Conservation (phyloP, 257 asterid genomes). For the Echium plantagineum region DNA sequence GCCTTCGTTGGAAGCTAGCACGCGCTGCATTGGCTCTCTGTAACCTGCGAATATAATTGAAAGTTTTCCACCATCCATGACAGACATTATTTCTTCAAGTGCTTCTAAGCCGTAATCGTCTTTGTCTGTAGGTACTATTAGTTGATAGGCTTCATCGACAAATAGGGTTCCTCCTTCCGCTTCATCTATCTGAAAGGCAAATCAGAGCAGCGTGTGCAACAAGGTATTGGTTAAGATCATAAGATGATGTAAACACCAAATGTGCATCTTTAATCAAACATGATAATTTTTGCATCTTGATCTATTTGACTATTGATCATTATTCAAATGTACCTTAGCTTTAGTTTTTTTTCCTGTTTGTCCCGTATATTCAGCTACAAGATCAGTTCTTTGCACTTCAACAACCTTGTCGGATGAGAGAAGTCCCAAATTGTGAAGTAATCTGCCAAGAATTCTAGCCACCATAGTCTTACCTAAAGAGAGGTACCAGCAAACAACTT, state of each 20-base stretch:
- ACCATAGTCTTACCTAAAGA: slow-evolving; percentile 71
- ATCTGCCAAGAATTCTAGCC: slow-evolving; percentile 73
- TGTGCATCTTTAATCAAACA: neutral
- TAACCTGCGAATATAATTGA: slow-evolving; percentile 92
- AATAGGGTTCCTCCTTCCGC: slow-evolving; percentile 91
- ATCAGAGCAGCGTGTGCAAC: neutral
- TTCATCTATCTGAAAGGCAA: slow-evolving; percentile 49
- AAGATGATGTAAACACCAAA: neutral
- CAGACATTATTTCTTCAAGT: slow-evolving; percentile 87
- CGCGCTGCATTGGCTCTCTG: slow-evolving; percentile 84
- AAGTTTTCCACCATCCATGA: slow-evolving; percentile 79
- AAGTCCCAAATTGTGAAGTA: slow-evolving; percentile 72
- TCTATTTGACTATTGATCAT: neutral
- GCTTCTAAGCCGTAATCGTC: slow-evolving; percentile 87
- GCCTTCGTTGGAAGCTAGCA: slow-evolving; percentile 74
- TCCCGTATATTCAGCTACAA: slow-evolving; percentile 76
- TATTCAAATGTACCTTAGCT: slow-evolving; percentile 36
- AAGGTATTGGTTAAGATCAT: neutral
- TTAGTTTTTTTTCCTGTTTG: slow-evolving; percentile 79
- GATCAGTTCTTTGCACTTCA: slow-evolving; percentile 91
- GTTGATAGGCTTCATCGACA: slow-evolving; percentile 86
- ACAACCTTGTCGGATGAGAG: slow-evolving; percentile 68
- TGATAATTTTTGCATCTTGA: no score
- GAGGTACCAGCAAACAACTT: no score
- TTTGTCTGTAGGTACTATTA: slow-evolving; percentile 64